phyloP scores from a whole-genome alignment of 129 eudicot species.

The Erigeron canadensis region DNA sequence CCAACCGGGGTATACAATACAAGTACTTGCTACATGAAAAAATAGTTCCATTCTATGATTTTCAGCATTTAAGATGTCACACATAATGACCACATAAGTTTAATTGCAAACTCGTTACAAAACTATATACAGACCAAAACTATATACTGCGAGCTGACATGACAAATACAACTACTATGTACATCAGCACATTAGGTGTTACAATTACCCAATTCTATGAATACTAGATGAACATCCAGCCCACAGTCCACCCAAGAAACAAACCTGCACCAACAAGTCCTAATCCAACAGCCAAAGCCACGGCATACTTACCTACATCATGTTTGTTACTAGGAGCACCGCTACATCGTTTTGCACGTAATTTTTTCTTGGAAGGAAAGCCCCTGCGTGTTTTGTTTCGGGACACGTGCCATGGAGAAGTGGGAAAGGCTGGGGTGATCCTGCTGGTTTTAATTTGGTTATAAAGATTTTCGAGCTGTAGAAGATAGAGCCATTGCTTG shows the following conservation, averaged over 20 bases:
- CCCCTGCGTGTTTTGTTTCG: constrained; percentile 38
- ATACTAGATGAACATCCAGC: constrained; percentile 70
- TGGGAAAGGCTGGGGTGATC: constrained; percentile 39
- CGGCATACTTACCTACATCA: constrained; percentile 50
- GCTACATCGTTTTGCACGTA: constrained; percentile 37
- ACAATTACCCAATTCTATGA: constrained; percentile 4
- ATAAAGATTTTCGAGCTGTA: constrained; percentile 76
- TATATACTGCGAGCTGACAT: constrained; percentile 8
- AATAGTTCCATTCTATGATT: background rate
- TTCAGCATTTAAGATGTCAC: background rate
- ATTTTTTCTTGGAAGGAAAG: constrained; percentile 27
- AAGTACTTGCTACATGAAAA: background rate
- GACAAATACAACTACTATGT: background rate
- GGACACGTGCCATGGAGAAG: constrained; percentile 51
- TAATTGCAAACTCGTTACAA: constrained; percentile 20
- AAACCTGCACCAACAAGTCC: constrained; percentile 93
- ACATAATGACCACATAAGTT: constrained; percentile 10
- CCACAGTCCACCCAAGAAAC: constrained; percentile 85
- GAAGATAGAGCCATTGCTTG: constrained; percentile 83
- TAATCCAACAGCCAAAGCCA: constrained; percentile 82
- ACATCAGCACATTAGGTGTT: constrained; percentile 14
- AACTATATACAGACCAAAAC: constrained; percentile 20
- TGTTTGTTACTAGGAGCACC: constrained; percentile 26
- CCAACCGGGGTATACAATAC: background rate
- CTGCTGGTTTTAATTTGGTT: constrained; percentile 49